Percentiles rank a stretch among this genome's conserved stretches.
Evolutionary conservation across 2,329 filamentous ascomycete genomes (phyloP).

Genomic region (Sporothrix variecibatus): DNA sequence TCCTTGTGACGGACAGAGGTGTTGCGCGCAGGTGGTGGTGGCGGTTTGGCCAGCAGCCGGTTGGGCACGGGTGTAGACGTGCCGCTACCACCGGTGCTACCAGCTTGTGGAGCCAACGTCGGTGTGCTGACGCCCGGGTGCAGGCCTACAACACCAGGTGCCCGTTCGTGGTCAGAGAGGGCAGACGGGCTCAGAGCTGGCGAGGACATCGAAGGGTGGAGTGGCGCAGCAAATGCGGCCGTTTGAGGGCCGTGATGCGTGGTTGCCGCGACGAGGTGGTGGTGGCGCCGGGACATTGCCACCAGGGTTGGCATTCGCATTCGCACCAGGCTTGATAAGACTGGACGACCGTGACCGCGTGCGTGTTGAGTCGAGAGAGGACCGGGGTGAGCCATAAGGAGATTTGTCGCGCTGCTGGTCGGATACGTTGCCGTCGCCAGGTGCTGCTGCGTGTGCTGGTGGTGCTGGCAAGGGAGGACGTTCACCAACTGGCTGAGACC

Average conservation of each 20-base stretch:
- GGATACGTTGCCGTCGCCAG: not conserved
- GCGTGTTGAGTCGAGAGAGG: constrained; percentile 53
- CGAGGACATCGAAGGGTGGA: not conserved
- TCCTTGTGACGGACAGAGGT: constrained; percentile 35
- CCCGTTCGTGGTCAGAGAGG: constrained; percentile 21
- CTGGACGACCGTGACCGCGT: constrained; percentile 49
- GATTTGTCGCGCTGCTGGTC: constrained; percentile 30
- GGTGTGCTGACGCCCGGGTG: not conserved
- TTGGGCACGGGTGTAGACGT: not conserved
- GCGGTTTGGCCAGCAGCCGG: constrained; percentile 36
- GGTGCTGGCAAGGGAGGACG: constrained; percentile 19
- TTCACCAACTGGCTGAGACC: constrained; percentile 23
- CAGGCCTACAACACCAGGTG: not conserved
- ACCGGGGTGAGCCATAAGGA: constrained; percentile 42
- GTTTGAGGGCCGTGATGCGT: constrained; percentile 38
- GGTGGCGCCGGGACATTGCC: constrained; percentile 52
- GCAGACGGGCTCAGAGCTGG: constrained; percentile 14
- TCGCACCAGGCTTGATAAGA: constrained; percentile 29
- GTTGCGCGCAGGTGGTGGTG: constrained; percentile 40
- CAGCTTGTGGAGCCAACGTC: constrained; percentile 28
- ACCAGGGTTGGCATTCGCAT: constrained; percentile 33
- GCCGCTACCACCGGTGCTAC: constrained; percentile 23
- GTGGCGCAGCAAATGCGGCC: constrained; percentile 26
- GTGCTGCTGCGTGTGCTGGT: constrained; percentile 38
- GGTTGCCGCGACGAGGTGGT: constrained; percentile 54